Conservation (phyloP, 2,329 filamentous ascomycete species). For the Aureobasidium sp. region DNA sequence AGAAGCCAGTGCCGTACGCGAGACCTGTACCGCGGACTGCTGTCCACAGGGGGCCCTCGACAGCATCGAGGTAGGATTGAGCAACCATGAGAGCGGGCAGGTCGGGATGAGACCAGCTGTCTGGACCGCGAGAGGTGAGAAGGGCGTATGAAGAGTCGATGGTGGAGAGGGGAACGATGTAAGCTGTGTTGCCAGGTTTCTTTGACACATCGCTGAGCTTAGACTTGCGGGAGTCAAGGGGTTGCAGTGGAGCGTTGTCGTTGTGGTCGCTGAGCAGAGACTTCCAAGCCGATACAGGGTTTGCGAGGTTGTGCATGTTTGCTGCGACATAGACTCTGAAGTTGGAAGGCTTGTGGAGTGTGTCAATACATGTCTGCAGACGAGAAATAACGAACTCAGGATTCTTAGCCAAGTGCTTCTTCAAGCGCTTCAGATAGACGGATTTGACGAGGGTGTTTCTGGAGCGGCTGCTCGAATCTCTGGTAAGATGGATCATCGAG, state of each 20-base stretch:
- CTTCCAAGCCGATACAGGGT: slow-evolving; percentile 75
- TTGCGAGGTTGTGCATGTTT: slow-evolving; percentile 63
- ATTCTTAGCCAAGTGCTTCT: slow-evolving; percentile 68
- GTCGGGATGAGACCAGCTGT: slow-evolving; percentile 65
- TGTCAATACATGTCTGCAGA: slow-evolving; percentile 66
- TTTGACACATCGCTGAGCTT: slow-evolving; percentile 69
- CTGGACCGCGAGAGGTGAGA: slow-evolving; percentile 64
- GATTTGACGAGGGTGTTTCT: slow-evolving; percentile 78
- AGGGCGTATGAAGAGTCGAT: slow-evolving; percentile 88
- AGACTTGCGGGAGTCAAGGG: slow-evolving; percentile 60
- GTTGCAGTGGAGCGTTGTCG: slow-evolving; percentile 48
- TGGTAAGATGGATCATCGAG: slow-evolving; percentile 71
- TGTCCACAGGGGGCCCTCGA: slow-evolving; percentile 91
- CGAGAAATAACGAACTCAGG: slow-evolving; percentile 64
- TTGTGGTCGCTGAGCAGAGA: slow-evolving; percentile 48
- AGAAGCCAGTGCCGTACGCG: slow-evolving; percentile 80
- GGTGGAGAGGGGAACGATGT: slow-evolving; percentile 81
- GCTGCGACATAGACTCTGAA: slow-evolving; percentile 78
- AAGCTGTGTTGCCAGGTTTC: slow-evolving; percentile 64
- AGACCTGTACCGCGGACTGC: slow-evolving; percentile 88
- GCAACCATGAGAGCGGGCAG: slow-evolving; percentile 83
- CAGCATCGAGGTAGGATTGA: slow-evolving; percentile 80
- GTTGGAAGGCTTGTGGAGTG: slow-evolving; percentile 76
- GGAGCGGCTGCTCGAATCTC: slow-evolving; percentile 66
- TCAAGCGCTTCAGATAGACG: slow-evolving; percentile 76